A percentile compares a stretch with the other conserved stretches of the same genome.
These are phyloP conservation scores for Mycena latifolia DNA, from an alignment of 768 basidiomycete species.

Conservation along the genomic window DNA sequence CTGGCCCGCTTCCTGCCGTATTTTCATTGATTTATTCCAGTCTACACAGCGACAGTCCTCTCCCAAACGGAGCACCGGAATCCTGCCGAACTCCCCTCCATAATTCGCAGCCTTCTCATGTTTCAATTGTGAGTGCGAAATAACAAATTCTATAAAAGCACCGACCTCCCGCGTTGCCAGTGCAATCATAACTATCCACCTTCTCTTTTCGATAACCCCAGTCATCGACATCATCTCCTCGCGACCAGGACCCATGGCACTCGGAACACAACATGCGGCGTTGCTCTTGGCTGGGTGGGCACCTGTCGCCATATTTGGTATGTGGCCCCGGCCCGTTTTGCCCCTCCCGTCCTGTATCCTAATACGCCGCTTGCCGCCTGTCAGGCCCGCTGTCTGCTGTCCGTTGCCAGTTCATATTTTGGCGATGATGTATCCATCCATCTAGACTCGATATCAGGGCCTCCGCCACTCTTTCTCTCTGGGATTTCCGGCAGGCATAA, in stretches of 20 bases:
- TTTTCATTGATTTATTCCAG: not conserved
- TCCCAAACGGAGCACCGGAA: not conserved
- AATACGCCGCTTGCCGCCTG: not conserved
- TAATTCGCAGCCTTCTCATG: not conserved
- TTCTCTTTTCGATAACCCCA: slow-evolving; percentile 31
- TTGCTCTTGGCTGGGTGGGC: slow-evolving; percentile 33
- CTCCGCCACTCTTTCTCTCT: too few species aligned
- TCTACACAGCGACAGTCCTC: not conserved
- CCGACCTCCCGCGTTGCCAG: not conserved
- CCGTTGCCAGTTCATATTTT: slow-evolving; percentile 20
- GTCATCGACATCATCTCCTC: slow-evolving; percentile 25
- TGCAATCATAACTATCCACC: slow-evolving; percentile 15
- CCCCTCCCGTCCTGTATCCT: not conserved
- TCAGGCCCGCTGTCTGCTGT: slow-evolving; percentile 25
- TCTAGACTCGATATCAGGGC: too few species aligned
- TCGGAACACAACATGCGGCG: slow-evolving; percentile 35
- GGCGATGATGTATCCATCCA: too few species aligned
- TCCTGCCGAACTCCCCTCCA: slow-evolving; percentile 18
- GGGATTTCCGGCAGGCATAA: too few species aligned
- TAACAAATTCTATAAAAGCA: too few species aligned
- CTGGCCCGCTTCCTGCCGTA: too few species aligned
- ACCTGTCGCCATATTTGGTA: slow-evolving; percentile 28
- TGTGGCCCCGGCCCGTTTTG: not conserved
- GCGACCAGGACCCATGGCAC: not conserved
- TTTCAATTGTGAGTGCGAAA: not conserved